Percentiles rank a stretch among this genome's conserved stretches.
These are phyloP conservation scores for Cyclostephanos invisitatus DNA, from an alignment of 108 stramenopile species.

Conservation along the genomic window DNA sequence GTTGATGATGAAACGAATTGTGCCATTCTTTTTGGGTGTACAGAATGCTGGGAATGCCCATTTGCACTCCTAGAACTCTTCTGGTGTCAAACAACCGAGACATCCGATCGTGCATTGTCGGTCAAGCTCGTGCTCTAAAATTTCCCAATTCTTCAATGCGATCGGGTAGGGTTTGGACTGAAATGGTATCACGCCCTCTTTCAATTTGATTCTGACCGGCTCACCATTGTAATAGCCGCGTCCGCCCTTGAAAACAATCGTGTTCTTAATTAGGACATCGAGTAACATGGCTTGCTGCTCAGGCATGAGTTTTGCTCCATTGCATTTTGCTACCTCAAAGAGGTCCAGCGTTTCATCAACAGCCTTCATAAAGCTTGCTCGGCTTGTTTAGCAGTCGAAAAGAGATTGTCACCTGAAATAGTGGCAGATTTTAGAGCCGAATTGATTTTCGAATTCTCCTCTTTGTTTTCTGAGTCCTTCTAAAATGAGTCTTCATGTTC, in stretches of 20 bases:
- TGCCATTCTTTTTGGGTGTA: background rate
- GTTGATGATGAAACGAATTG: no score
- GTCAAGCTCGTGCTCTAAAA: conserved; percentile 8
- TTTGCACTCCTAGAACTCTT: background rate
- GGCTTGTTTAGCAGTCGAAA: no score
- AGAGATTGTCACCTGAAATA: no score
- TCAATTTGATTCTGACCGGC: conserved; percentile 4
- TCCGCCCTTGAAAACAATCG: background rate
- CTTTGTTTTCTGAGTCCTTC: no score
- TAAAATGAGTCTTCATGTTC: no score
- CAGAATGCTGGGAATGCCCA: conserved; percentile 8
- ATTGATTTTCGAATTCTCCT: no score
- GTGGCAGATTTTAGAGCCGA: no score
- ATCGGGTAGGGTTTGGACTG: conserved; percentile 18
- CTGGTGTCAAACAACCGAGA: background rate
- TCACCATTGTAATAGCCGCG: conserved; percentile 10
- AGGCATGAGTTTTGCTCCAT: background rate
- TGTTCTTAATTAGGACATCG: background rate
- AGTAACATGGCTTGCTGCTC: conserved; percentile 3
- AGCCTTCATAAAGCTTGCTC: background rate
- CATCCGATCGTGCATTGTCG: conserved; percentile 1
- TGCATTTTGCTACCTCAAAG: background rate
- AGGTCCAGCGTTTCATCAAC: no score
- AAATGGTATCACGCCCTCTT: background rate
- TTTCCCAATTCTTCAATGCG: conserved; percentile 4